A percentile compares a stretch with the other conserved stretches of the same genome.
These are phyloP conservation scores for Aspergillus sp. DNA, from an alignment of 2,329 filamentous ascomycete genomes.

Conservation along the genomic window DNA sequence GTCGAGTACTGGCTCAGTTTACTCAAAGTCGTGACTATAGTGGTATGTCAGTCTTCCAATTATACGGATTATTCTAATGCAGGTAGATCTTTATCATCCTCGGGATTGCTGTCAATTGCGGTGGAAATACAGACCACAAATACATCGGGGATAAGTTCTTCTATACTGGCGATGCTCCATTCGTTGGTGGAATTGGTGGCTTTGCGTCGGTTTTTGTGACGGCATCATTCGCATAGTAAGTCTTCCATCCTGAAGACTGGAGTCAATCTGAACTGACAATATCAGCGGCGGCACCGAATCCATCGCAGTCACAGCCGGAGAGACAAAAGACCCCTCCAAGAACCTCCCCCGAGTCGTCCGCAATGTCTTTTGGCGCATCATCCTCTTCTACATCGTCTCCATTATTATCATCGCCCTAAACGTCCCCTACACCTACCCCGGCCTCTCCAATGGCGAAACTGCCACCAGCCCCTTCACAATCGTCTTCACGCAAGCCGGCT, in stretches of 20 bases:
- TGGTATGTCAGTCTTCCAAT: conserved; percentile 22
- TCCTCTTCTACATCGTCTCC: conserved; percentile 49
- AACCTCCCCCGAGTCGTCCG: conserved; percentile 58
- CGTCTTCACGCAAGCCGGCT: conserved; percentile 54
- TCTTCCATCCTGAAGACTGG: neutral
- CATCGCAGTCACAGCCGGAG: conserved; percentile 60
- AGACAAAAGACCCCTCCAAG: conserved; percentile 56
- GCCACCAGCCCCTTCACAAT: conserved; percentile 53
- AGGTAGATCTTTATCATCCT: conserved; percentile 55
- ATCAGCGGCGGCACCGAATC: conserved; percentile 53
- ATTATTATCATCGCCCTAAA: conserved; percentile 53
- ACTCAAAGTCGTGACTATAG: conserved; percentile 36
- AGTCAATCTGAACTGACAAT: conserved; percentile 6
- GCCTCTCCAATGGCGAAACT: conserved; percentile 38
- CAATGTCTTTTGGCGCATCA: conserved; percentile 59
- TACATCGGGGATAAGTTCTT: conserved; percentile 57
- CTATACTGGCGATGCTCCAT: conserved; percentile 54
- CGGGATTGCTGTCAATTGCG: conserved; percentile 54
- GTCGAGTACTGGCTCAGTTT: conserved; percentile 38
- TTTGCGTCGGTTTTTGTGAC: conserved; percentile 60
- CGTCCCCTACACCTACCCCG: conserved; percentile 50
- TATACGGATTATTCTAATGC: conserved; percentile 30
- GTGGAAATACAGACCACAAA: conserved; percentile 47
- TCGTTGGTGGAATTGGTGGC: conserved; percentile 58
- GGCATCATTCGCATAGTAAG: conserved; percentile 53